Evolutionary conservation across 1,284 basidiomycete species (phyloP).

Genomic region (Irpex sp.): DNA sequence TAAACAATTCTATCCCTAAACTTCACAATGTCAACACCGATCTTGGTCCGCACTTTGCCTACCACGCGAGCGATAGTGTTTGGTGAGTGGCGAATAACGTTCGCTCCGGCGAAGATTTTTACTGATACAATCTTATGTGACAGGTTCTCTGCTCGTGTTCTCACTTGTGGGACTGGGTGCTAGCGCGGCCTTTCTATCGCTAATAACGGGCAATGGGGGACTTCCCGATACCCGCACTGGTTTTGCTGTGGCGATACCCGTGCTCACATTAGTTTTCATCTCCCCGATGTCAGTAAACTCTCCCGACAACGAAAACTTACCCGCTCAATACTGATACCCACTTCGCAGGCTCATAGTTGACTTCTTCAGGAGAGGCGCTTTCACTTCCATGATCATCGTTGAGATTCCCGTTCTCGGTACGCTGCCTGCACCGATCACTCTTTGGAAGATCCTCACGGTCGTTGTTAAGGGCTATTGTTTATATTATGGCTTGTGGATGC

Average conservation of each 20-base stretch:
- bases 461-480: constrained; percentile 6
- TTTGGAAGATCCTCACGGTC: background rate
- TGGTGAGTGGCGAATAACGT: background rate
- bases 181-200: background rate
- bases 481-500: constrained; percentile 13
- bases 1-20: background rate
- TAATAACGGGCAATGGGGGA: background rate
- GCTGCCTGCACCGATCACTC: background rate
- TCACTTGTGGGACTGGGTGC: background rate
- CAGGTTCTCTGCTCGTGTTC: background rate
- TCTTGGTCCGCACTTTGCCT: background rate
- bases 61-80: background rate
- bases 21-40: too few species aligned
- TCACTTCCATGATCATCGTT: constrained; percentile 24
- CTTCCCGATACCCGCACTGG: background rate
- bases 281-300: background rate
- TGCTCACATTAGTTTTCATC: background rate
- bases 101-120: background rate
- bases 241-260: background rate
- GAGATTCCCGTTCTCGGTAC: constrained; percentile 24
- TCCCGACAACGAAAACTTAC: background rate
- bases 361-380: constrained; percentile 16
- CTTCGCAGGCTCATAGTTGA: constrained; percentile 19
- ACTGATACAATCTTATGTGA: background rate
- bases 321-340: background rate